Percentiles rank a stretch among this genome's conserved stretches.
These are phyloP conservation scores for Mortierella claussenii DNA, from an alignment of 192 early-diverging fungal species.

Conservation along the genomic window DNA sequence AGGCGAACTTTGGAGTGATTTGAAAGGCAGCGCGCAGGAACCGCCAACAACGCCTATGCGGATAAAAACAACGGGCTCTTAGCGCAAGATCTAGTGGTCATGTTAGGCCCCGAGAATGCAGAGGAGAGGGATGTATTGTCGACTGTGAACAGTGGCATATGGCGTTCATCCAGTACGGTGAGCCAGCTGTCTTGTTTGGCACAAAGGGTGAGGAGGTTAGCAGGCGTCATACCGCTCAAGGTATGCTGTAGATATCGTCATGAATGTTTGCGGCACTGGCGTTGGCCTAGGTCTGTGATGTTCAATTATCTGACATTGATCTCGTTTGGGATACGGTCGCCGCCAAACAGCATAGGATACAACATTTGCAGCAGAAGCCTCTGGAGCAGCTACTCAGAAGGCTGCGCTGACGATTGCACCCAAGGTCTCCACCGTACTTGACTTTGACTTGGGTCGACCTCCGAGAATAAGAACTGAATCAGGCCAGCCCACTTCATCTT, in stretches of 20 bases:
- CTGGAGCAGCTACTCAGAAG: too few relatives aligned
- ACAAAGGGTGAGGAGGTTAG: conserved; percentile 24
- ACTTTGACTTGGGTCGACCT: too few relatives aligned
- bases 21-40: conserved; percentile 78
- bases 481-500: too few relatives aligned
- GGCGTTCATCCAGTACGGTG: conserved; percentile 8
- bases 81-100: conserved; percentile 25
- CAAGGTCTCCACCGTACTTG: too few relatives aligned
- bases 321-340: too few relatives aligned
- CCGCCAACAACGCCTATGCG: conserved; percentile 75
- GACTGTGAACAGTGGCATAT: conserved; percentile 53
- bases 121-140: conserved; percentile 50
- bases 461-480: too few relatives aligned
- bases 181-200: conserved; percentile 36
- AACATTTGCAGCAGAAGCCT: too few relatives aligned
- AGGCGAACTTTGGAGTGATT: conserved; percentile 78
- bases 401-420: too few relatives aligned
- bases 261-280: too few relatives aligned
- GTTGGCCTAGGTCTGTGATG: too few relatives aligned
- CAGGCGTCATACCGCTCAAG: conserved; percentile 27
- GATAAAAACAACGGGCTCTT: conserved; percentile 26
- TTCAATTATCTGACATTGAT: too few relatives aligned
- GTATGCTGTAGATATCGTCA: background rate
- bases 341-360: too few relatives aligned
- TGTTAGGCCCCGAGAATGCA: conserved; percentile 50